These are phyloP conservation scores for Suillus brevipes DNA, from an alignment of 768 basidiomycete genomes.

Conservation along the genomic window DNA sequence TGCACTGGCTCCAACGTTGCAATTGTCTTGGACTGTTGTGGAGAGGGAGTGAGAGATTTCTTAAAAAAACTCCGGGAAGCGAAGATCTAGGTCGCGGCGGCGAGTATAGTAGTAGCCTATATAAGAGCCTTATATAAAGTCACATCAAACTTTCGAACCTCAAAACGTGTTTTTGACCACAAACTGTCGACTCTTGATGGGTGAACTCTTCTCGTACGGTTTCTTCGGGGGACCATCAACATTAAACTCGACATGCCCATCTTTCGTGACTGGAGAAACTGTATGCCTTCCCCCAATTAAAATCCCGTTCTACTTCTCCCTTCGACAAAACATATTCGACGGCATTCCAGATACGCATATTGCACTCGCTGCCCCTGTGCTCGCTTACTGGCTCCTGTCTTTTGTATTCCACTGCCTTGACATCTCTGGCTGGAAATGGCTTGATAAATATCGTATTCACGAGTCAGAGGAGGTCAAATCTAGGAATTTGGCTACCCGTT, in stretches of 20 bases:
- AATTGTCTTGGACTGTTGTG: not conserved
- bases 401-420: constrained; percentile 84
- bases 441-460: constrained; percentile 86
- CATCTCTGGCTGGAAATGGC: constrained; percentile 68
- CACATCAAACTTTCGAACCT: not conserved
- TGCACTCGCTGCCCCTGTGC: constrained; percentile 70
- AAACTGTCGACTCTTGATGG: constrained; percentile 9
- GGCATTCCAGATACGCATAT: constrained; percentile 69
- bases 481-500: constrained; percentile 71
- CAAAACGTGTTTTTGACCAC: not conserved
- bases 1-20: not conserved
- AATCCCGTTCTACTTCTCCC: constrained; percentile 58
- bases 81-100: not conserved
- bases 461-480: constrained; percentile 76
- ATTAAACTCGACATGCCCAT: constrained; percentile 39
- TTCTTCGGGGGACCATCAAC: constrained; percentile 11
- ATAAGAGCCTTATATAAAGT: not conserved
- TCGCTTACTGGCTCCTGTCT: constrained; percentile 84
- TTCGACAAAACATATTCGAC: constrained; percentile 47
- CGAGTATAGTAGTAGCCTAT: not conserved
- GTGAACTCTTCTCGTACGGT: constrained; percentile 13
- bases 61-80: not conserved
- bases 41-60: not conserved
- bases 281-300: constrained; percentile 36
- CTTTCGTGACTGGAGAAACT: constrained; percentile 34